These are phyloP conservation scores for Somion occarium DNA, from an alignment of 1,284 basidiomycete species.

Conservation along the genomic window DNA sequence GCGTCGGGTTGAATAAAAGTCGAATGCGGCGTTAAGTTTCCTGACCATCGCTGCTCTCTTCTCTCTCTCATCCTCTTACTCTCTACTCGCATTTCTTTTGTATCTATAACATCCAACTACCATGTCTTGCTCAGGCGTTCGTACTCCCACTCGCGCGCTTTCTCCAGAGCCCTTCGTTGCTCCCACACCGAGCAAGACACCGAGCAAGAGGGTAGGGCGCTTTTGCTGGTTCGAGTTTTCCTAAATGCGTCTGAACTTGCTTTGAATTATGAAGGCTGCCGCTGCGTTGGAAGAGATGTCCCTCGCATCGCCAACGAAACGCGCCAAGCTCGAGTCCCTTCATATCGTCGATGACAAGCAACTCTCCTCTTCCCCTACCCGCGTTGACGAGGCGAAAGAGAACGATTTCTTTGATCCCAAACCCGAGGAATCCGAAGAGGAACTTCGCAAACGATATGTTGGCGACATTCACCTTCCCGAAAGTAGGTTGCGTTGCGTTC, in stretches of 20 bases:
- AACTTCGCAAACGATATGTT: constrained; percentile 20
- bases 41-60: constrained; percentile 9
- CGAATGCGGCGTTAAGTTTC: constrained; percentile 20
- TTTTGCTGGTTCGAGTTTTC: constrained; percentile 8
- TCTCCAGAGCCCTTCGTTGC: constrained; percentile 16
- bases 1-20: constrained; percentile 8
- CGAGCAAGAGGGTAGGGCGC: constrained; percentile 39
- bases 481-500: constrained; percentile 16
- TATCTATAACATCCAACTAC: constrained; percentile 3
- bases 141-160: background rate
- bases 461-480: constrained; percentile 29
- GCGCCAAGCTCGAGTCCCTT: constrained; percentile 17
- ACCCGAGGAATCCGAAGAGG: constrained; percentile 12
- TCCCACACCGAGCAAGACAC: constrained; percentile 29
- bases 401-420: constrained; percentile 1
- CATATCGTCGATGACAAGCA: constrained; percentile 30
- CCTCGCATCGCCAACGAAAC: constrained; percentile 1
- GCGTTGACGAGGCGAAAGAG: constrained; percentile 7
- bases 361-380: constrained; percentile 31
- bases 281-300: constrained; percentile 27
- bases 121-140: background rate
- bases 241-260: constrained; percentile 12
- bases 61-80: constrained; percentile 1
- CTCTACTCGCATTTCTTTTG: background rate
- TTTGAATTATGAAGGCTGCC: constrained; percentile 32